Base-by-base conservation (phyloP, 768 basidiomycete species). In the Auricularia sp. region DNA sequence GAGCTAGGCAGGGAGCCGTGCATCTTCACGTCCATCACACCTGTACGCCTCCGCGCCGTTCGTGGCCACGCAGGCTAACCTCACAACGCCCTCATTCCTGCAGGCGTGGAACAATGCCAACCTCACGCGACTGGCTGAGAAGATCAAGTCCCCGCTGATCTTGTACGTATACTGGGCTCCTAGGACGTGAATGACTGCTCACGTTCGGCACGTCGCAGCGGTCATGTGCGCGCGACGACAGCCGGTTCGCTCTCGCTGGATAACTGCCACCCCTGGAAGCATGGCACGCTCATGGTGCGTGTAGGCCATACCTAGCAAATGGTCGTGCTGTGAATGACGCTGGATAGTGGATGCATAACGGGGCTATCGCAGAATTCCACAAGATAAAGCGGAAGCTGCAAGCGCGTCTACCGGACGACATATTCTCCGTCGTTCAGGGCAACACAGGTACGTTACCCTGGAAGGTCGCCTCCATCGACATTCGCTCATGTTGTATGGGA, bases 21-120 rank as follows among this genome's bases (percentile, higher is more conserved):
- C 75, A 90, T 98, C 67, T 98, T 98, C 76, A 96, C 94, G 47
- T 93, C 92, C 34, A 87, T 96, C 21, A 94, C 94, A 11, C 95
- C 95, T 3, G 94, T 94, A 70, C 70, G 82, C 74, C 36, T 14
- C 7, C n/a, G n/a, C 47, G 47, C 29, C 3, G 36, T 3, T 42
- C 54, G 29, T 6, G 8, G 56, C 29, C 24, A 13, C 34, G 24
- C 29, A 6, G 34, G 24, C 29, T 59, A 3, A 7, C 8, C 29
- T 59, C 24, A 59, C 24, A 10, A 14, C 24, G 8, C 18, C 29
- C 56, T 29, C 58, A 54, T 66, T 24, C 29, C 13, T 8, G 11
- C 44, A 97, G 90, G 97, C 94, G 6, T 98, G 97, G 96, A 95
- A 94, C 71, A 97, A 98, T 71, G 84, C 88, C 33, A 98, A 99